Evolutionary conservation across 768 basidiomycete genomes (phyloP).

Genomic region (Sistotremastrum niveocremeum): DNA sequence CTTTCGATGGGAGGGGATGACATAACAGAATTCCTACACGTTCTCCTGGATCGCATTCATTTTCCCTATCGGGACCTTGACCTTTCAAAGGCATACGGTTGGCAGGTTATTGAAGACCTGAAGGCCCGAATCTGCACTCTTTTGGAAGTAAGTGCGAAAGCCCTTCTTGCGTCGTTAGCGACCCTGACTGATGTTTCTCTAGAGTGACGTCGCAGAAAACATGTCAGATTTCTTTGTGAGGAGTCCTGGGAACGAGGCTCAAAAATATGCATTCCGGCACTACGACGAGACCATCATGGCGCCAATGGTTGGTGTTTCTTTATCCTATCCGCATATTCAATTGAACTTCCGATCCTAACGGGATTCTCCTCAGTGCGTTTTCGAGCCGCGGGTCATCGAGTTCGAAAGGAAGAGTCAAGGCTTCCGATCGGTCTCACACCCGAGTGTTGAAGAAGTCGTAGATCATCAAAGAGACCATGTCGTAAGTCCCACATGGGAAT

Average conservation of each 20-base stretch:
- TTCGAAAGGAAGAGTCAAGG: slow-evolving; percentile 63
- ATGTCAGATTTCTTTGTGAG: slow-evolving; percentile 85
- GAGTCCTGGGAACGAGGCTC: slow-evolving; percentile 55
- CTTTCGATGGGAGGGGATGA: slow-evolving; percentile 90
- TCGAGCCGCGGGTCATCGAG: slow-evolving; percentile 87
- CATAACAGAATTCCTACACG: slow-evolving; percentile 79
- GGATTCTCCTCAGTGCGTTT: slow-evolving; percentile 50
- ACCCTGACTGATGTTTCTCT: not conserved
- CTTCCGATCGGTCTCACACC: slow-evolving; percentile 31
- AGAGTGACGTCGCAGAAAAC: slow-evolving; percentile 86
- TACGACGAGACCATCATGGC: slow-evolving; percentile 95
- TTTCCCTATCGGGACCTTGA: slow-evolving; percentile 86
- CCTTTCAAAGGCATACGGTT: slow-evolving; percentile 67
- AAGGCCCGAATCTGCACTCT: slow-evolving; percentile 78
- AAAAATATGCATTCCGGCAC: slow-evolving; percentile 80
- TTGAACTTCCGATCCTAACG: not conserved
- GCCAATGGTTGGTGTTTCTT: slow-evolving; percentile 55
- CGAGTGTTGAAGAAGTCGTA: slow-evolving; percentile 59
- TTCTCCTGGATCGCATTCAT: slow-evolving; percentile 61
- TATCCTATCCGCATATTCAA: not conserved
- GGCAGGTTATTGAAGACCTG: slow-evolving; percentile 84
- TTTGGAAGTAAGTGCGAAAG: slow-evolving; percentile 50
- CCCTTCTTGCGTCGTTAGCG: not conserved
- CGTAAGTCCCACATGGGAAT: slow-evolving; percentile 19
- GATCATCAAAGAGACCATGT: slow-evolving; percentile 35